These are phyloP conservation scores for Cladorrhinum sp. DNA, from an alignment of 2,329 filamentous ascomycete species.

Conservation along the genomic window DNA sequence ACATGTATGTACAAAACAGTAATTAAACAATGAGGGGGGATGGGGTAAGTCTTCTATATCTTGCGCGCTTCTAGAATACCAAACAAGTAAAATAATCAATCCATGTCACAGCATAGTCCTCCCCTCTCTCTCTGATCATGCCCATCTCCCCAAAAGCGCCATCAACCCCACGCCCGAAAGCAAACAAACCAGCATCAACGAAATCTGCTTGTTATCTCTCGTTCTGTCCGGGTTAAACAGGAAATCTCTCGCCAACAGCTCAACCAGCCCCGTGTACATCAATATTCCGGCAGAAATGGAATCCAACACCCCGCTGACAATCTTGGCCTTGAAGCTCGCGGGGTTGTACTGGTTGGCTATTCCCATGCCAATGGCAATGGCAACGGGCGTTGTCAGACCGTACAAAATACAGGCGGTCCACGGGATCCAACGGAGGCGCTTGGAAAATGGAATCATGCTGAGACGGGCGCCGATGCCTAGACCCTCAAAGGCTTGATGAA, in stretches of 20 bases:
- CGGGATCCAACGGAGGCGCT: slow-evolving; percentile 41
- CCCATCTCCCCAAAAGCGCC: slow-evolving; percentile 51
- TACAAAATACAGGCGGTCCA: slow-evolving; percentile 48
- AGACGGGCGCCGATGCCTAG: slow-evolving; percentile 60
- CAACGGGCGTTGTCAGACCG: slow-evolving; percentile 50
- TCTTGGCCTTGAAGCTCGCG: slow-evolving; percentile 39
- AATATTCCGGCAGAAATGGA: slow-evolving; percentile 47
- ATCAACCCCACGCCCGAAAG: slow-evolving; percentile 43
- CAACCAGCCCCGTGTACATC: slow-evolving; percentile 49
- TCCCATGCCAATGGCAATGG: slow-evolving; percentile 49
- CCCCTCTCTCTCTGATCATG: slow-evolving; percentile 26
- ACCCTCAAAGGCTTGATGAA: slow-evolving; percentile 63
- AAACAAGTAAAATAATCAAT: neutral
- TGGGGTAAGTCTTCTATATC: too few species aligned
- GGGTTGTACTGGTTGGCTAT: slow-evolving; percentile 31
- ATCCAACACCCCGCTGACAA: slow-evolving; percentile 46
- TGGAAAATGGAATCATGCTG: slow-evolving; percentile 52
- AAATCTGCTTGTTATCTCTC: slow-evolving; percentile 28
- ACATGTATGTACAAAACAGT: too few species aligned
- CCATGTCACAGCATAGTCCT: neutral
- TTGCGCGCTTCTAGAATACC: too few species aligned
- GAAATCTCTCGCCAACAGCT: slow-evolving; percentile 48
- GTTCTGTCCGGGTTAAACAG: slow-evolving; percentile 46
- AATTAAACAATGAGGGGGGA: too few species aligned
- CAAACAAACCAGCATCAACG: slow-evolving; percentile 36